phyloP scores from a whole-genome alignment of 208 protist genomes.

The Borovskyia barvae region DNA sequence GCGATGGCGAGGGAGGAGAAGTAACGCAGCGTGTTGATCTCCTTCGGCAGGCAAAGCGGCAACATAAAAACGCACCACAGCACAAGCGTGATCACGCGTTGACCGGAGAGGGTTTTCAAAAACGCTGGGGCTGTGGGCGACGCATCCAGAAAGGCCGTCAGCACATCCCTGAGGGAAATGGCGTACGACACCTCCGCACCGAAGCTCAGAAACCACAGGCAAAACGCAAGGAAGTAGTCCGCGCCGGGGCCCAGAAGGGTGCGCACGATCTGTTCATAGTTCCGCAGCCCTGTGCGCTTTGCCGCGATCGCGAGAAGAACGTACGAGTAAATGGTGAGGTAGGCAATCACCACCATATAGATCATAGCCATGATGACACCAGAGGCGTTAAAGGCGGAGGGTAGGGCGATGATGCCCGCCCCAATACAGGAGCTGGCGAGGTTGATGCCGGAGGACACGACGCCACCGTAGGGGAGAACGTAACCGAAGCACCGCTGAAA shows the following conservation, averaged over 20 bases:
- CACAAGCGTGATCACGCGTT: constrained; percentile 37
- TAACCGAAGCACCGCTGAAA: constrained; percentile 23
- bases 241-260: constrained; percentile 39
- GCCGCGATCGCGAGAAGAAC: constrained; percentile 33
- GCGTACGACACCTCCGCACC: constrained; percentile 60
- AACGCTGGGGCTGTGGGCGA: constrained; percentile 21
- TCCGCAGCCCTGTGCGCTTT: constrained; percentile 39
- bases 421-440: constrained; percentile 61
- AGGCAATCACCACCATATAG: constrained; percentile 55
- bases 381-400: constrained; percentile 41
- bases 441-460: constrained; percentile 58
- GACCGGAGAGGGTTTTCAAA: constrained; percentile 29
- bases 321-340: constrained; percentile 59
- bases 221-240: constrained; percentile 55
- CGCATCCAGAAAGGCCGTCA: constrained; percentile 35
- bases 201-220: constrained; percentile 54
- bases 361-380: constrained; percentile 63
- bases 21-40: constrained; percentile 71
- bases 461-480: constrained; percentile 60
- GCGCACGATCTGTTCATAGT: constrained; percentile 54
- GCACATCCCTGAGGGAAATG: constrained; percentile 45
- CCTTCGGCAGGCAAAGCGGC: constrained; percentile 52
- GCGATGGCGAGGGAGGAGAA: constrained; percentile 42
- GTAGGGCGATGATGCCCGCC: constrained; percentile 68
- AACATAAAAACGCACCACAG: constrained; percentile 61